Evolutionary conservation across 805 yeast genomes (phyloP), one percentile per base, ranked within the genome.

Genomic region (Candida ponderosae): DNA sequence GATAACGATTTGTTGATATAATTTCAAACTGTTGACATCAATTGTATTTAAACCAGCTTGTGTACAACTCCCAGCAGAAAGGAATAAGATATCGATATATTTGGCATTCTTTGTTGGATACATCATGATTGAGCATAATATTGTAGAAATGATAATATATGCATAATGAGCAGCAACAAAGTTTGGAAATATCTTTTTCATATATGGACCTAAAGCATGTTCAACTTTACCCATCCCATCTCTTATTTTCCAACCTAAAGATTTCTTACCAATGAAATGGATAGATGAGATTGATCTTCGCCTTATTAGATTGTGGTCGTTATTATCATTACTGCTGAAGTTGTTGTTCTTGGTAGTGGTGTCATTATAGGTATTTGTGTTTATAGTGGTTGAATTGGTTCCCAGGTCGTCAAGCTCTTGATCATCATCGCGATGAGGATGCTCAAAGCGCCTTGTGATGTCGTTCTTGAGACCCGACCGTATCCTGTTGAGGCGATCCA

Each of bases 21-120:
- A 56, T 0, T 68, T 60, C 39, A 89, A 46, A 0, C 65, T 59
- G 54, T 86, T 86, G 29, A 81, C 45, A 48, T 87, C 76, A 18
- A 85, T 66, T 0, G 96, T 81, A 54, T 87, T 88, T 38, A 93
- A 62, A 1, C 99, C 99, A 0, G 96, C 95, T 54, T 90, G 96
- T 2, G 97, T 87, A 2, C 81, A 62, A 0, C 93, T 77, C 10
- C 95, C 90, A 10, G 79, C 65, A 0, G 88, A 72, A 38, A 85
- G 63, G 56, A 90, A 85, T 26, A 93, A 61, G 2, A 82, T 76
- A 62, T 93, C 97, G 32, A 85, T 80, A 56, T 90, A 93, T 8
- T 51, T 37, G 18, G 65, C 60, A 51, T 81, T 79, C 38, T 68
- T 70, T n/a, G 71, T 70, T 0, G 96, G 96, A 50, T 80, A 90